A percentile compares a stretch with the other conserved stretches of the same genome.
Evolutionary conservation across 139 green algal species (phyloP).

Genomic region (Trebouxia sp.): DNA sequence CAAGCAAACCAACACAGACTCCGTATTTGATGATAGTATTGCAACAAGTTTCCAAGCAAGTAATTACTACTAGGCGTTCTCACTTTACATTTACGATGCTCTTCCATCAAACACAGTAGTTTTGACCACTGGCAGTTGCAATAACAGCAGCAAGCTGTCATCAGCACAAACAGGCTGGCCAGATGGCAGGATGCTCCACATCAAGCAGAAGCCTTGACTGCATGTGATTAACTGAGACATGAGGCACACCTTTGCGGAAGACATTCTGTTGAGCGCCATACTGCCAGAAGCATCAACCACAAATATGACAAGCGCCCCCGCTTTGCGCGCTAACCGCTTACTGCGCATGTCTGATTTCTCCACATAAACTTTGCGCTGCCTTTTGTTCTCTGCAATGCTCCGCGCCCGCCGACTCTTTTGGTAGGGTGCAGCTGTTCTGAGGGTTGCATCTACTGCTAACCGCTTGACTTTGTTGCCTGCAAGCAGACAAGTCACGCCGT

Average conservation of each 20-base stretch:
- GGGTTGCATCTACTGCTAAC: constrained; percentile 97
- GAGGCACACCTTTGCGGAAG: constrained; percentile 80
- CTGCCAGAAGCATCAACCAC: constrained; percentile 87
- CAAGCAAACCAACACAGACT: too few relatives aligned
- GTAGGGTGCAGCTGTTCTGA: constrained; percentile 94
- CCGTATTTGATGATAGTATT: too few relatives aligned
- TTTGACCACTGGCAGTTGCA: too few relatives aligned
- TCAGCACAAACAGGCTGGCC: too few relatives aligned
- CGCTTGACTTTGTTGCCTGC: constrained; percentile 76
- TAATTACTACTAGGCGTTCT: too few relatives aligned
- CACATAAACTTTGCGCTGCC: constrained; percentile 83
- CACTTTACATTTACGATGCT: too few relatives aligned
- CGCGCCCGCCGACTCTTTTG: constrained; percentile 71
- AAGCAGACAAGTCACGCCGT: not conserved
- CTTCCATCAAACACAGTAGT: too few relatives aligned
- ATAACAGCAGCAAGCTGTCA: too few relatives aligned
- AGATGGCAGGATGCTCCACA: too few relatives aligned
- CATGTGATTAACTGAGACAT: not conserved
- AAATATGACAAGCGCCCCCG: constrained; percentile 89
- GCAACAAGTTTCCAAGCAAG: too few relatives aligned
- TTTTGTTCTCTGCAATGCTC: constrained; percentile 19
- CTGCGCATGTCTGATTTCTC: constrained; percentile 96
- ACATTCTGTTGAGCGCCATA: constrained; percentile 99
- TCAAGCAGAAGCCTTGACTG: too few relatives aligned
- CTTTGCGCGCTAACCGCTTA: constrained; percentile 97